Evolutionary conservation across 176 grass and related monocot genomes (phyloP), one percentile per base, ranked within the genome.

Genomic region (Tuctoria greenei): DNA sequence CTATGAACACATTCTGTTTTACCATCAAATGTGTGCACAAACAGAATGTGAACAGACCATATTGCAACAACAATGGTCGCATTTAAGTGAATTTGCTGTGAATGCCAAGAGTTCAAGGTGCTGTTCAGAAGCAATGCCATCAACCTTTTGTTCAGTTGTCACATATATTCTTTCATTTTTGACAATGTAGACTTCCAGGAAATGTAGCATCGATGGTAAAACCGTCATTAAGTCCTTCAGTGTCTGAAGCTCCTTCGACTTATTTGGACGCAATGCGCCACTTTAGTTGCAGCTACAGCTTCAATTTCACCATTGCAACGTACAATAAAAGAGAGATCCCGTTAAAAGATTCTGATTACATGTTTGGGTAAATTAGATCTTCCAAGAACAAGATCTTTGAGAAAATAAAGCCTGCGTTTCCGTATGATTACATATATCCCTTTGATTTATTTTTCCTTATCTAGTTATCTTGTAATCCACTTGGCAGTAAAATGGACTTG

Each of bases 41-140:
- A 69, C 43, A 27, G 75, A 74, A 68, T 43, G 44, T 64, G 59
- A 65, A 63, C 20, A 46, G 10, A 11, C 50, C 80, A 45, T 44
- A 40, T 27, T 47, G 36, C 14, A 52, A 56, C 59, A 31, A 46
- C 67, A 56, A 40, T 56, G 57, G 40, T 7, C 11, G 44, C 17
- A 28, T 46, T 68, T 20, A 44, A 40, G 34, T 62, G 43, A 23
- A 9, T 52, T 84, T 83, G 54, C 16, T 51, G 23, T 58, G 6
- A 23, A 43, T 60, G 31, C 38, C 16, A 50, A 57, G 0, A 76
- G 65, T 36, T 58, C 15, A 28, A 21, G 6, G 5, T 82, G 13
- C 3, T 28, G 12, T 41, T 72, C 23, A 24, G 57, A 78, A 68
- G 13, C 31, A 65, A 40, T 66, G 46, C 5, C 10, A 24, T 38